These are phyloP conservation scores for Syncephalis fuscata DNA, from an alignment of 371 early-diverging fungal species.

Conservation along the genomic window DNA sequence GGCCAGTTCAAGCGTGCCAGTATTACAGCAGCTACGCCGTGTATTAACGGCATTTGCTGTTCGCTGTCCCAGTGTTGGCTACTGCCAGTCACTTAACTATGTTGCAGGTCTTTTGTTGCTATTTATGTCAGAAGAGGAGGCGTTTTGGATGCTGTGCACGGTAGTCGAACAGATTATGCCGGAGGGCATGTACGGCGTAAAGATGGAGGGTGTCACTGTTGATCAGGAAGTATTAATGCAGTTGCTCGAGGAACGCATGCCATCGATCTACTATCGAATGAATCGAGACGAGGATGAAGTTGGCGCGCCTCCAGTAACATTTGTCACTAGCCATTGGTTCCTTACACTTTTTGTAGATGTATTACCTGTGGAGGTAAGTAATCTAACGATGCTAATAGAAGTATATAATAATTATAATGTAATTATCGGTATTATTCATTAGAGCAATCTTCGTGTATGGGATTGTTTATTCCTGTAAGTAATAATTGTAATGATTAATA, in stretches of 20 bases:
- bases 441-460: conserved; percentile 66
- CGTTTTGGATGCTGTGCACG: conserved; percentile 66
- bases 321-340: conserved; percentile 75
- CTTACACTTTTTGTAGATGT: conserved; percentile 62
- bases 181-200: conserved; percentile 55
- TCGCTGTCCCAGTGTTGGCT: conserved; percentile 51
- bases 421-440: conserved; percentile 2
- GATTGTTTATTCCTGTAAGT: conserved; percentile 67
- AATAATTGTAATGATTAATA: neutral
- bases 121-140: conserved; percentile 52
- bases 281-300: conserved; percentile 22
- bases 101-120: conserved; percentile 63
- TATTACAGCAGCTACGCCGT: conserved; percentile 40
- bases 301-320: conserved; percentile 45
- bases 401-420: neutral
- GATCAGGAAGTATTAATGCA: conserved; percentile 59
- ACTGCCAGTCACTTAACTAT: conserved; percentile 75
- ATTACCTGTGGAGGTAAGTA: conserved; percentile 49
- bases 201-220: conserved; percentile 57
- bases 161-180: conserved; percentile 59
- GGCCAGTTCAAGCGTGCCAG: conserved; percentile 25
- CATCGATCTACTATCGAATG: conserved; percentile 33
- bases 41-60: conserved; percentile 52
- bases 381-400: neutral
- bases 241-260: conserved; percentile 34